Evolutionary conservation across 805 yeast species (phyloP).

Genomic region (Myxozyma neglecta): DNA sequence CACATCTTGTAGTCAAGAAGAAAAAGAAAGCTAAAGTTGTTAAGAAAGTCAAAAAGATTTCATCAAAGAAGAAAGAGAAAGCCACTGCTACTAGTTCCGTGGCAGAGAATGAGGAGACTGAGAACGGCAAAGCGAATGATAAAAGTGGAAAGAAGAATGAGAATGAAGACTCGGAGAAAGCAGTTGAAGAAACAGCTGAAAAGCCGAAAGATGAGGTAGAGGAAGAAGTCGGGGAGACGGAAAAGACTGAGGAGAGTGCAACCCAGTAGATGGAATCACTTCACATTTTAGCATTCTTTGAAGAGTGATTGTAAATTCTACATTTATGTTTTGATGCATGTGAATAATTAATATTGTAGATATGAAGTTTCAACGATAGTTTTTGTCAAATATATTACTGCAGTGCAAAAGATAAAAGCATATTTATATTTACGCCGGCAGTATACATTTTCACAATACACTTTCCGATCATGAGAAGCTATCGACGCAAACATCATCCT

Average conservation of each 20-base stretch:
- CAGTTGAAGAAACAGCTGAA: background rate
- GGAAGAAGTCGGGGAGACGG: background rate
- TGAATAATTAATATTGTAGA: too few species aligned
- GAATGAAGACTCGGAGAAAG: background rate
- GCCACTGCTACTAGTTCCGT: background rate
- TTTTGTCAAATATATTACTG: too few species aligned
- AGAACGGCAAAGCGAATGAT: background rate
- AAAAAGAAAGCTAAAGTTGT: conserved; percentile 27
- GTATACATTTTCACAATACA: too few species aligned
- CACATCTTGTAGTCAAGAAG: conserved; percentile 26
- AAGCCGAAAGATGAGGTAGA: background rate
- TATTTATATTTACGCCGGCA: too few species aligned
- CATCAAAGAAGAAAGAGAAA: conserved; percentile 14
- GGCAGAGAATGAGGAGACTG: background rate
- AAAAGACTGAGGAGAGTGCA: background rate
- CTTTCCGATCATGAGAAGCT: too few species aligned
- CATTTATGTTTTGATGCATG: too few species aligned
- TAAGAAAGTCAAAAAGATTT: conserved; percentile 22
- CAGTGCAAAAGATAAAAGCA: too few species aligned
- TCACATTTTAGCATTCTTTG: too few species aligned
- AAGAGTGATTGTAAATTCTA: too few species aligned
- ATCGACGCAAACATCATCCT: too few species aligned
- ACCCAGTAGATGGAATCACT: background rate
- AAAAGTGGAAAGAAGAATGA: background rate
- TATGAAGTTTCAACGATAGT: too few species aligned